Evolutionary conservation across 164 flowering plant species (phyloP).

Genomic region (Nelumbo lutea): DNA sequence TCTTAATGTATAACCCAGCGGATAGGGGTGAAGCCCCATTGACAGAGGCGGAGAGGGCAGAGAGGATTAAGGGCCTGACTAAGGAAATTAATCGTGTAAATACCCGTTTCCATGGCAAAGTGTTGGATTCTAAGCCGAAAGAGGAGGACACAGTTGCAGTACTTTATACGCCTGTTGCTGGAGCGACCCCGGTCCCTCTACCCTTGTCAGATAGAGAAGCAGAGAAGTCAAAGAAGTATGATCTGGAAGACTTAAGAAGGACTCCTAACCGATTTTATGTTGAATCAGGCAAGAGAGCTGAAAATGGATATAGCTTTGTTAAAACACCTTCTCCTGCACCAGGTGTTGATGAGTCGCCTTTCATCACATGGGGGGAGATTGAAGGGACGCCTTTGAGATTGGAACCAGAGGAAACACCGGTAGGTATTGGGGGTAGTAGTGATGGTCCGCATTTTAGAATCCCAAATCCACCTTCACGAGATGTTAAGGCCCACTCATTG

Average conservation of each 20-base stretch:
- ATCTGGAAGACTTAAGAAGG: constrained; percentile 84
- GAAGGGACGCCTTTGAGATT: constrained; percentile 93
- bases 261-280: constrained; percentile 74
- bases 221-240: constrained; percentile 69
- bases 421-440: constrained; percentile 75
- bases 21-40: constrained; percentile 69
- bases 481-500: constrained; percentile 77
- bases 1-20: constrained; percentile 83
- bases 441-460: constrained; percentile 80
- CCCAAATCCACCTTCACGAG: constrained; percentile 66
- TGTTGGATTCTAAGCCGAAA: constrained; percentile 48
- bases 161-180: constrained; percentile 68
- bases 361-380: constrained; percentile 97
- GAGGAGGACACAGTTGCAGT: constrained; percentile 73
- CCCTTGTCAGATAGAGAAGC: constrained; percentile 41
- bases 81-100: constrained; percentile 58
- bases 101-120: constrained; percentile 75
- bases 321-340: constrained; percentile 92
- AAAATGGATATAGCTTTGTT: constrained; percentile 79
- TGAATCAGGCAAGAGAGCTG: constrained; percentile 64
- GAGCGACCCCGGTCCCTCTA: constrained; percentile 57
- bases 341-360: constrained; percentile 86
- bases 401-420: constrained; percentile 75
- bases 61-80: constrained; percentile 61
- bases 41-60: constrained; percentile 67